Conservation (phyloP, 139 green algal species). For the Chlorella sorokiniana region DNA sequence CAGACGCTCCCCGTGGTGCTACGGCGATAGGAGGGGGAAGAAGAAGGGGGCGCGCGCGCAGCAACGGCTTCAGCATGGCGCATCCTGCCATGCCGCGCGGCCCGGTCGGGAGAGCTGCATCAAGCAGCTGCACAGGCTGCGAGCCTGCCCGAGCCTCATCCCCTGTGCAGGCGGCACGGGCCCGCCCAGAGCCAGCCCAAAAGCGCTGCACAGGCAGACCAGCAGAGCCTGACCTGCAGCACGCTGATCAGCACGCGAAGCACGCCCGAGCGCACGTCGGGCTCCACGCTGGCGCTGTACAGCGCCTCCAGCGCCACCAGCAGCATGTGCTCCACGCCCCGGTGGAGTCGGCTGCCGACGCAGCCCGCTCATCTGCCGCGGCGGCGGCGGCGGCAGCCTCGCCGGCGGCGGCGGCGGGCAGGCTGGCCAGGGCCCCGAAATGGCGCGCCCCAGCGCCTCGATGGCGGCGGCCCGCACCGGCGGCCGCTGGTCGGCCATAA, state of each 20-base stretch:
- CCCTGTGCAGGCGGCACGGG: too few relatives aligned
- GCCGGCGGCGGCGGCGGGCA: not conserved
- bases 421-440: constrained; percentile 58
- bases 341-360: not conserved
- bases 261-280: constrained; percentile 73
- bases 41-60: not conserved
- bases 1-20: constrained; percentile 76
- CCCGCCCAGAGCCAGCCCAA: too few relatives aligned
- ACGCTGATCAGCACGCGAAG: constrained; percentile 74
- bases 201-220: too few relatives aligned
- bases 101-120: too few relatives aligned
- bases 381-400: not conserved
- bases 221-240: constrained; percentile 71
- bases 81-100: too few relatives aligned
- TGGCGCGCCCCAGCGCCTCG: constrained; percentile 69
- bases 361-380: not conserved
- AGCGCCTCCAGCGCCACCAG: constrained; percentile 74
- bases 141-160: too few relatives aligned
- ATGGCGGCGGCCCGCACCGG: constrained; percentile 62
- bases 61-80: not conserved
- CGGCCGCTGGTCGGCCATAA: constrained; percentile 49
- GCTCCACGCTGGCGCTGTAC: constrained; percentile 63
- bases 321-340: constrained; percentile 82
- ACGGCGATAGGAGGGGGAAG: constrained; percentile 34
- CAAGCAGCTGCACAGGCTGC: too few relatives aligned